Evolutionary conservation across 1,139 yeast genomes (phyloP).

Genomic region (Kluyveromyces sp.): DNA sequence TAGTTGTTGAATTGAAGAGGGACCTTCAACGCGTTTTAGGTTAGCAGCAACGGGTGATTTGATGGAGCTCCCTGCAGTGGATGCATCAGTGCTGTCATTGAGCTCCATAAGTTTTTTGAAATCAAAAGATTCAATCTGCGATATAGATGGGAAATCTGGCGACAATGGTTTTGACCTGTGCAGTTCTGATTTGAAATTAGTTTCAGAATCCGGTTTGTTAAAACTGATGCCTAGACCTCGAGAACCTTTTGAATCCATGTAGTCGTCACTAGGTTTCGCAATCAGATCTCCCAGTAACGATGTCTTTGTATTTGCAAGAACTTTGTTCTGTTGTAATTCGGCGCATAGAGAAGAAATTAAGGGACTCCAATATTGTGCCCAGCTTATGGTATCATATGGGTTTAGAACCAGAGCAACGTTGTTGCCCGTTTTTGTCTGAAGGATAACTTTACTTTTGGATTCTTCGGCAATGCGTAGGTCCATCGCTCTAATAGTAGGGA

Average conservation of each 20-base stretch:
- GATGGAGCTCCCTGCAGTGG: constrained; percentile 3
- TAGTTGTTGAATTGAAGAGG: background rate
- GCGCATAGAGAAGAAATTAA: constrained; percentile 5
- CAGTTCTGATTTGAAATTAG: constrained; percentile 4
- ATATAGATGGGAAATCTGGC: constrained; percentile 13
- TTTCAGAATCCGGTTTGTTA: background rate
- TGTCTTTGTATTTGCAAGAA: background rate
- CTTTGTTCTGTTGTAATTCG: background rate
- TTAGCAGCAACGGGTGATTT: constrained; percentile 10
- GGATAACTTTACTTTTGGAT: constrained; percentile 6
- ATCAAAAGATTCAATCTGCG: constrained; percentile 19
- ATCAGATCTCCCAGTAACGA: background rate
- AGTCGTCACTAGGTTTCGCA: background rate
- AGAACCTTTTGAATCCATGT: background rate
- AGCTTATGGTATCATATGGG: constrained; percentile 13
- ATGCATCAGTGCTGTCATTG: constrained; percentile 18
- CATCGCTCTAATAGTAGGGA: constrained; percentile 29
- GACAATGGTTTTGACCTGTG: constrained; percentile 14
- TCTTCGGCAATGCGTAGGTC: constrained; percentile 22
- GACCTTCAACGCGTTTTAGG: constrained; percentile 3
- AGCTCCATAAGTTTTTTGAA: constrained; percentile 21
- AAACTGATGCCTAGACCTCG: constrained; percentile 1
- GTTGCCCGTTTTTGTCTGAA: constrained; percentile 15
- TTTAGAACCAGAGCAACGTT: constrained; percentile 10
- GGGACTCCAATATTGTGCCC: constrained; percentile 18